These are phyloP conservation scores for Botryotinia narcissicola DNA, from an alignment of 2,329 filamentous ascomycete species.

Conservation along the genomic window DNA sequence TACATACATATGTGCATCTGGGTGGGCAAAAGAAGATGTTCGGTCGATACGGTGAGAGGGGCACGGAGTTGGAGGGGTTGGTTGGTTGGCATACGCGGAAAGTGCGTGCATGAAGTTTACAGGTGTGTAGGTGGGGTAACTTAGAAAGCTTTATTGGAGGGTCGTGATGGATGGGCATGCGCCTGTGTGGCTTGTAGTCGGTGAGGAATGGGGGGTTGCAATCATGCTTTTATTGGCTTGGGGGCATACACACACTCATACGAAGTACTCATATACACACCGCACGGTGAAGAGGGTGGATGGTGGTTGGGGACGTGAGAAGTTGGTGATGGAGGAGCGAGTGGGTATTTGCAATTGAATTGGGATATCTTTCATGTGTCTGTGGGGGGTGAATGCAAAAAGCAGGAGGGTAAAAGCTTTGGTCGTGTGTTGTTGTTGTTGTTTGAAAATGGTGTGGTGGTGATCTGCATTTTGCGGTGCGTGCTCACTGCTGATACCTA, in stretches of 20 bases:
- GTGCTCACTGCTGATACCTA: neutral
- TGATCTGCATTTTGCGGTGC: neutral
- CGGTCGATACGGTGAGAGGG: conserved; percentile 5
- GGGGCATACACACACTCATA: neutral
- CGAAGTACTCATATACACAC: neutral
- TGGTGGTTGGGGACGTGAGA: neutral
- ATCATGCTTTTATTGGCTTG: neutral
- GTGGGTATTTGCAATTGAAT: neutral
- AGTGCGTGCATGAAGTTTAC: neutral
- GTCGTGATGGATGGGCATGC: neutral
- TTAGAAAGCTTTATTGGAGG: neutral
- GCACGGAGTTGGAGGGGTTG: neutral
- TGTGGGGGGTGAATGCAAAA: neutral
- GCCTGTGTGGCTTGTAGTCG: conserved; percentile 4
- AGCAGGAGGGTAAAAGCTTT: neutral
- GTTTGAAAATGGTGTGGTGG: neutral
- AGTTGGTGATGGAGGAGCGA: neutral
- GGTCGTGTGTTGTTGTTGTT: neutral
- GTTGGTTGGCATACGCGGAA: neutral
- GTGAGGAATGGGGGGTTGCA: neutral
- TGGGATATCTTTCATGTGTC: neutral
- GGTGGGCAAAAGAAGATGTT: neutral
- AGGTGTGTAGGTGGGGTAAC: neutral
- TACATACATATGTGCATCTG: neutral
- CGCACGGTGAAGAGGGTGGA: neutral